These are phyloP conservation scores for Clavispora phyllophila DNA, from an alignment of 805 yeast species.

Conservation along the genomic window DNA sequence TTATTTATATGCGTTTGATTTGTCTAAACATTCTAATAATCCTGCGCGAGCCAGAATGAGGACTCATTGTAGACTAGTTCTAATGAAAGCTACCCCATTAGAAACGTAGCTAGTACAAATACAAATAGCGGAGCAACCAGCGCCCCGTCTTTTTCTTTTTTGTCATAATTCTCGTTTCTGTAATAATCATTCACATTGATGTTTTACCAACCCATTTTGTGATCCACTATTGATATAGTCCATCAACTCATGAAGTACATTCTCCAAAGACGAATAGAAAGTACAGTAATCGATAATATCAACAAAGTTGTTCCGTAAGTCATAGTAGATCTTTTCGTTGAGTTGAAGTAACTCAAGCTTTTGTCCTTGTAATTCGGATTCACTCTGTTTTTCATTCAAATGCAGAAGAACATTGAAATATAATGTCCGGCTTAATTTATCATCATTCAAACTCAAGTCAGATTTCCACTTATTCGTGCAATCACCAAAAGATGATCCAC, in stretches of 20 bases:
- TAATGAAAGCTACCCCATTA: too few species aligned
- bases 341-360: conserved; percentile 27
- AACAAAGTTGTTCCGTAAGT: conserved; percentile 38
- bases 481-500: not conserved
- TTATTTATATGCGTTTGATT: too few species aligned
- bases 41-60: too few species aligned
- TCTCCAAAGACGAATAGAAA: conserved; percentile 37
- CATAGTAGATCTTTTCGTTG: conserved; percentile 35
- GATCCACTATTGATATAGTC: conserved; percentile 23
- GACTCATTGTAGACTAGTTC: too few species aligned
- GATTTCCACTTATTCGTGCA: conserved; percentile 1
- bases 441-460: not conserved
- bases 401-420: conserved; percentile 3
- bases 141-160: not conserved
- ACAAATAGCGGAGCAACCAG: not conserved
- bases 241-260: conserved; percentile 35
- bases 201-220: not conserved
- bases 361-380: conserved; percentile 12
- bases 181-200: not conserved
- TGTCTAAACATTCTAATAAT: too few species aligned
- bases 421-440: not conserved
- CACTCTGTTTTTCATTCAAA: conserved; percentile 1
- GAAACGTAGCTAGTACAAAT: too few species aligned
- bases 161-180: not conserved
- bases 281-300: conserved; percentile 43